phyloP scores from a whole-genome alignment of 371 early-diverging fungal species.

The Entomophthora muscae region DNA sequence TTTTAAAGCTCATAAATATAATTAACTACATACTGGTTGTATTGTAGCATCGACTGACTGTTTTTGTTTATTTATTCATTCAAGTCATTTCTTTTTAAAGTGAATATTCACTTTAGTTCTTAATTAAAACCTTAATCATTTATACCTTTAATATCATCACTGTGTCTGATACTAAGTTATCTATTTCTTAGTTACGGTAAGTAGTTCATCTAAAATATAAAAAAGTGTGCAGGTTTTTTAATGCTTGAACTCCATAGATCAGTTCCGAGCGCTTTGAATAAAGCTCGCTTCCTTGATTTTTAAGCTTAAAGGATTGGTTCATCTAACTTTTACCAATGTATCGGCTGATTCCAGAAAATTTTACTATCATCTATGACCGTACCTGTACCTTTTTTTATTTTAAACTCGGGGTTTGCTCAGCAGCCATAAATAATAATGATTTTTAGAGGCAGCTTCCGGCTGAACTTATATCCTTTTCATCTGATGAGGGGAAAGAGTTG shows the following conservation, averaged over 20 bases:
- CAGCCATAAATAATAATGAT: neutral
- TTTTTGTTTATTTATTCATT: neutral
- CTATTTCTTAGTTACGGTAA: neutral
- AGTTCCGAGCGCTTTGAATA: neutral
- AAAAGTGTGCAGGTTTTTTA: neutral
- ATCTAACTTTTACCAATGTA: neutral
- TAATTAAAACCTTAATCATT: neutral
- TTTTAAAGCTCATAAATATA: neutral
- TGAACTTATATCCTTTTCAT: constrained; percentile 58
- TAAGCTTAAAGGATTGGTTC: neutral
- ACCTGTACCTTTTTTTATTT: neutral
- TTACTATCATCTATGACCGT: too few relatives aligned
- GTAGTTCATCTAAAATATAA: neutral
- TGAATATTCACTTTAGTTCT: neutral
- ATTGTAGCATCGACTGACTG: neutral
- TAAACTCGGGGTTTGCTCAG: neutral
- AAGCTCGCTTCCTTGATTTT: neutral
- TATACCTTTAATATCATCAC: neutral
- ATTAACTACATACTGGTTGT: neutral
- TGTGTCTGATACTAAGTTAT: neutral
- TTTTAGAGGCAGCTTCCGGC: constrained; percentile 26
- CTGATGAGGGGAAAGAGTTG: constrained; percentile 49
- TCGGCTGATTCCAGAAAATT: too few relatives aligned
- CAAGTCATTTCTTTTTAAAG: neutral
- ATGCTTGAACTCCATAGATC: neutral